phyloP scores from a whole-genome alignment of 768 basidiomycete genomes.

The Coprinellus micaceus region DNA sequence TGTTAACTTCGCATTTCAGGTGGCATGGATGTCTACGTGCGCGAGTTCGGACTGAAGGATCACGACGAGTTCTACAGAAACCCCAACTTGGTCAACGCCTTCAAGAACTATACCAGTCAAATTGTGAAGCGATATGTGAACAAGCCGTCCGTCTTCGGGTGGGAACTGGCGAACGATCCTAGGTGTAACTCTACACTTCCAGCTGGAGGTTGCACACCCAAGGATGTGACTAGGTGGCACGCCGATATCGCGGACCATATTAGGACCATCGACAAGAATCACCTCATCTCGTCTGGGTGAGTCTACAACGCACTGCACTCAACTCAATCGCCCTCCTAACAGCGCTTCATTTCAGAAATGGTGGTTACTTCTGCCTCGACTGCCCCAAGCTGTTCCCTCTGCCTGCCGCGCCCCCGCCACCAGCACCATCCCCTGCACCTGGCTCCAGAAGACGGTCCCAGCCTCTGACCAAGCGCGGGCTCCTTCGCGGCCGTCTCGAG shows the following conservation, averaged over 20 bases:
- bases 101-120: conserved; percentile 54
- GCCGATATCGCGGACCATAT: conserved; percentile 42
- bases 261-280: conserved; percentile 51
- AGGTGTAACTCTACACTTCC: conserved; percentile 55
- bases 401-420: conserved; percentile 29
- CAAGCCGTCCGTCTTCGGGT: conserved; percentile 48
- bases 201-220: conserved; percentile 43
- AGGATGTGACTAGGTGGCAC: conserved; percentile 58
- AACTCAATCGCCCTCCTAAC: background rate
- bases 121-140: conserved; percentile 55
- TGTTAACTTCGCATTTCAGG: conserved; percentile 30
- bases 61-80: conserved; percentile 64
- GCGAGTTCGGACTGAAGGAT: conserved; percentile 38
- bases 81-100: conserved; percentile 43
- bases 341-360: conserved; percentile 27
- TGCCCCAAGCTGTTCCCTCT: conserved; percentile 55
- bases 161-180: conserved; percentile 29
- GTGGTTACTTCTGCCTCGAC: conserved; percentile 56
- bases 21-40: conserved; percentile 66
- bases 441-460: conserved; percentile 35
- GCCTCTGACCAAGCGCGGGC: conserved; percentile 43
- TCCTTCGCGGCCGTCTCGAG: conserved; percentile 48
- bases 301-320: conserved; percentile 13
- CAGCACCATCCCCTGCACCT: conserved; percentile 38
- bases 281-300: conserved; percentile 62